Base-by-base conservation (phyloP, 148 eudicot species). In the Spergularia bocconei region DNA sequence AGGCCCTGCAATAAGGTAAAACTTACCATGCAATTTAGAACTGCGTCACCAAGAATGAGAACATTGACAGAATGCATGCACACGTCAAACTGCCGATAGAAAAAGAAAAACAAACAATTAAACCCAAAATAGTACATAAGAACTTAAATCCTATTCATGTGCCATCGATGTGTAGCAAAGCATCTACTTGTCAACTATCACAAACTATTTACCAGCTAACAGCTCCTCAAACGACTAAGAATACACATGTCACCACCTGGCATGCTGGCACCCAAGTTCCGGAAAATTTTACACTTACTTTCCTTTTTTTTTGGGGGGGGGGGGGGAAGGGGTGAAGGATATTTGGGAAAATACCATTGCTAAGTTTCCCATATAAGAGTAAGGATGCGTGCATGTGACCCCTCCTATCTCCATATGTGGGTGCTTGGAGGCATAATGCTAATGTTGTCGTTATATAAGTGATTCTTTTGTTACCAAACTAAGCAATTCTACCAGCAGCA, bases 11-110 rank as follows among this genome's bases (percentile, higher is more conserved):
- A 33, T 52, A 15, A 5, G 6, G 71, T 20, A 29, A 20, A 53
- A 29, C 72, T 52, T 69, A 69, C 72, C 72, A 69, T 69, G 72
- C 72, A 69, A 17, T 69, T 69, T 21, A 69, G 60, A 25, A 33
- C 23, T 6, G 72, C 36, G 41, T 69, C 72, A 4, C 72, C 72
- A 29, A 69, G 60, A 23, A 69, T 53, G 47, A 69, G 72, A 23
- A 69, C 60, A 33, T 69, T 69, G 60, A 69, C 72, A 10, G 60
- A 25, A 52, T 69, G 72, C 72, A 69, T 69, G 36, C 72, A 69
- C 29, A 53, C 72, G 20, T 53, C 54, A 29, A 69, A 69, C 72
- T 69, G 72, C 60, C 72, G 33, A 25, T 15, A 69, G 72, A 53
- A 69, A 53, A 69, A 6, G 54, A 52, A 69, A 52, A 53, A 53